Conservation (phyloP, 2,329 filamentous ascomycete species). For the Aspergillus chevalieri region DNA sequence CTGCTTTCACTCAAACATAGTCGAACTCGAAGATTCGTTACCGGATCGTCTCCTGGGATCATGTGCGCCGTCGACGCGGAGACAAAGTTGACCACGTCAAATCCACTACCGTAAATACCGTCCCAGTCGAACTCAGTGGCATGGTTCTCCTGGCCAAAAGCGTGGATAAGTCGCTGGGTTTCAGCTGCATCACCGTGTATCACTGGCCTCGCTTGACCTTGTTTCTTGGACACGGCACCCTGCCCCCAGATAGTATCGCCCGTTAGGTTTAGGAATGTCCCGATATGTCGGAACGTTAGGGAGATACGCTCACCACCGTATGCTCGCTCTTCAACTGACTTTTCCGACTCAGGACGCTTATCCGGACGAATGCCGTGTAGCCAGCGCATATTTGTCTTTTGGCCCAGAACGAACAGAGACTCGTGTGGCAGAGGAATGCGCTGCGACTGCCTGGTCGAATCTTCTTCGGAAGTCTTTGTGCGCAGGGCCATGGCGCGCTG, state of each 20-base stretch:
- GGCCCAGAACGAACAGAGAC: slow-evolving; percentile 76
- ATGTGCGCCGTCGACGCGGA: slow-evolving; percentile 29
- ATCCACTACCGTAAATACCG: slow-evolving; percentile 68
- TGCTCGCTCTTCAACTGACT: slow-evolving; percentile 63
- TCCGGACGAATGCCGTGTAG: slow-evolving; percentile 88
- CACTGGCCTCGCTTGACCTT: slow-evolving; percentile 55
- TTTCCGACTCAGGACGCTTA: slow-evolving; percentile 64
- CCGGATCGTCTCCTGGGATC: slow-evolving; percentile 24
- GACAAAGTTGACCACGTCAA: slow-evolving; percentile 62
- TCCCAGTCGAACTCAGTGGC: slow-evolving; percentile 66
- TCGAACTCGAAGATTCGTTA: slow-evolving; percentile 34
- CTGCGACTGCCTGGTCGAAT: slow-evolving; percentile 49
- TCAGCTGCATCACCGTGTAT: slow-evolving; percentile 63
- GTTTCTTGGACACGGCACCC: slow-evolving; percentile 67
- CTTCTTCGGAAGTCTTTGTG: slow-evolving; percentile 49
- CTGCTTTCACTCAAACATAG: slow-evolving; percentile 34
- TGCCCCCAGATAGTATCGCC: slow-evolving; percentile 79
- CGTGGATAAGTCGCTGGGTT: slow-evolving; percentile 60
- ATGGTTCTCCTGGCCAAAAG: slow-evolving; percentile 83
- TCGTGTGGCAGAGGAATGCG: slow-evolving; percentile 77
- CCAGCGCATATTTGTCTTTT: slow-evolving; percentile 77
- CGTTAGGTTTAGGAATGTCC: slow-evolving; percentile 69
- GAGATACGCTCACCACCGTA: slow-evolving; percentile 76
- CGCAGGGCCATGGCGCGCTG: slow-evolving; percentile 84
- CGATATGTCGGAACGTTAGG: slow-evolving; percentile 83